These are phyloP conservation scores for Phytophthora capsici DNA, from an alignment of 352 stramenopile species.

Conservation along the genomic window DNA sequence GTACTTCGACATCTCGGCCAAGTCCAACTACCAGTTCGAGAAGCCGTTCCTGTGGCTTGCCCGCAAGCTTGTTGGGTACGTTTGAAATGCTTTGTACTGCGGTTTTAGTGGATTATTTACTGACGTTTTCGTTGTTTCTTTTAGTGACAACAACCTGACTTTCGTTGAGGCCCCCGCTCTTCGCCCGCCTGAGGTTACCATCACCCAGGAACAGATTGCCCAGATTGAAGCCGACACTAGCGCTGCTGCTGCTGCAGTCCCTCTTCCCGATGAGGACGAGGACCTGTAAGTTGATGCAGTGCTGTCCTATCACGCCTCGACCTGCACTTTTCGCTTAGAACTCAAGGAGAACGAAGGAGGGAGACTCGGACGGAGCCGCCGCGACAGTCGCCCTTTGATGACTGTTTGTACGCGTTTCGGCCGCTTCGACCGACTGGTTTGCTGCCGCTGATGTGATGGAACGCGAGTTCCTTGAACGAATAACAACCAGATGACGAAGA, in stretches of 20 bases:
- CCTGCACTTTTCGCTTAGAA: constrained; percentile 46
- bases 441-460: constrained; percentile 40
- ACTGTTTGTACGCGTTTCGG: constrained; percentile 2
- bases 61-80: constrained; percentile 97
- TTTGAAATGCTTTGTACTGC: background rate
- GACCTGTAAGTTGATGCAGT: constrained; percentile 89
- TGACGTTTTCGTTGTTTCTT: constrained; percentile 14
- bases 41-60: constrained; percentile 99
- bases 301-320: constrained; percentile 43
- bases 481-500: constrained; percentile 42
- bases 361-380: constrained; percentile 17
- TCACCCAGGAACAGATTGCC: constrained; percentile 94
- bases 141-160: constrained; percentile 96
- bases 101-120: background rate
- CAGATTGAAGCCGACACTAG: constrained; percentile 94
- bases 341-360: constrained; percentile 35
- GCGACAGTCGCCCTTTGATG: constrained; percentile 12
- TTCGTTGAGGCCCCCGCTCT: constrained; percentile 98
- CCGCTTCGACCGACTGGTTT: constrained; percentile 33
- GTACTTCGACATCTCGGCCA: constrained; percentile 99
- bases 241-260: constrained; percentile 90
- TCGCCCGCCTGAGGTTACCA: constrained; percentile 95
- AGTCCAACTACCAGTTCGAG: constrained; percentile 99
- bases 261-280: constrained; percentile 98
- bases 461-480: constrained; percentile 33